Base-by-base conservation (phyloP, 2,329 filamentous ascomycete genomes). In the Plectosphaerella sp. region DNA sequence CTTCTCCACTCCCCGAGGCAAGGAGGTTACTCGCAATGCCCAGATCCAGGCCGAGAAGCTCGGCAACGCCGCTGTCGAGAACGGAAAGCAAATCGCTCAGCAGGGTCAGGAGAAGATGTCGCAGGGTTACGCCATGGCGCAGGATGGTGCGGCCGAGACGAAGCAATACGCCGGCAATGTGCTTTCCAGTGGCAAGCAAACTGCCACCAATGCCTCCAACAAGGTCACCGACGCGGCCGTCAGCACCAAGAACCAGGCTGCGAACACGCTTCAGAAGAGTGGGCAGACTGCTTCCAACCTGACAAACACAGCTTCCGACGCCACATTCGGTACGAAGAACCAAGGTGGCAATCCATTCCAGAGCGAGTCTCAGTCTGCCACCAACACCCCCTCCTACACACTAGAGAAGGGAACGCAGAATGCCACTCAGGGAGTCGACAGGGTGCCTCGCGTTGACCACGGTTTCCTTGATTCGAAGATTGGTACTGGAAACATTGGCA, bases 41-140 rank as follows among this genome's bases (percentile, higher is more conserved):
- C 22, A 18, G 18, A 35, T 35, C 6, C 52, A 47, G 16, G 49
- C 52, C 4, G 49, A 52, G 39, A 47, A 54, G n/a, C 28, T 52
- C n/a, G 52, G 39, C 6, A 47, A 24, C 16, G 33, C 46, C 11
- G 48, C 52, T 11, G 52, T 22, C 15, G 49, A 54, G 5, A 54
- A 33, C 16, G 5, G 45, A 15, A 48, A 35, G 11, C 37, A 48
- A 3, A 45, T 54, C 15, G 52, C 46, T 6, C 46, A 49, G 9
- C n/a, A 49, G 11, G 41, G 52, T 12, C 49, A 54, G 24, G 49
- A 5, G 7, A 54, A 52, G 35, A 16, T 46, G 1, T 22, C 52
- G 7, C 33, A 54, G 6, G 47, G 46, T 4, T 45, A 33, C 7
- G 25, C 35, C 14, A 51, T 18, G 18, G 36, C 45, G 5, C 28